Evolutionary conservation across 768 basidiomycete genomes (phyloP), one percentile per base, ranked within the genome.

Genomic region (Hortiboletus campestris): DNA sequence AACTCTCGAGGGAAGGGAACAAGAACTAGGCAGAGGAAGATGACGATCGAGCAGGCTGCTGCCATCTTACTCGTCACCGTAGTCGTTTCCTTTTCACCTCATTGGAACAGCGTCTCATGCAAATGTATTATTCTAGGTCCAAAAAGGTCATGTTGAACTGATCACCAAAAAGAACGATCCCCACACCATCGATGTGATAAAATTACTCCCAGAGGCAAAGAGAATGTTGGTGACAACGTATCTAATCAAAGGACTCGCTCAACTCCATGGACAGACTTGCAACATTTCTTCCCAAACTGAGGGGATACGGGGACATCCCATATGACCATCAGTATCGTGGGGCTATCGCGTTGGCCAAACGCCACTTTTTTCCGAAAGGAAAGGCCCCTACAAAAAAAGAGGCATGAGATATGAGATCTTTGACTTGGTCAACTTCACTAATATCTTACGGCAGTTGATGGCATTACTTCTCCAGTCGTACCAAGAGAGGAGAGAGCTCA

Each of bases 241-340:
- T 56, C 34, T 47, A 10, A 17, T 22, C 10, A 4, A 6, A n/a
- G 22, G 28, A 31, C 41, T 40, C 2, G 25, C 45, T 62, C 16
- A 57, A 47, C 32, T 25, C 6, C 9, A 9, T 39, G 40, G 19
- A 53, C 48, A 69, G 68, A 52, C 64, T 70, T 16, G 58, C 64
- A 11, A 46, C 60, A 6, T 68, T 70, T 40, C 62, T 69, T 49
- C 68, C 66, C 2, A 70, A 70, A 36, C 39, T 69, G 29, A 61
- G 66, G 44, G 69, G 66, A 31, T 70, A 66, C 14, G 68, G 67
- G 9, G 55, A 70, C 35, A 58, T 70, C 3, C 62, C 66, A 8
- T 68, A 68, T 13, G 60, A 62, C 14, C 51, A 58, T 43, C 59
- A 70, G 43, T 69, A 69, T 34, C 66, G 62, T 35, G 68, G 64